Evolutionary conservation across 163 green algal genomes (phyloP).

Genomic region (Chlorella variabilis): DNA sequence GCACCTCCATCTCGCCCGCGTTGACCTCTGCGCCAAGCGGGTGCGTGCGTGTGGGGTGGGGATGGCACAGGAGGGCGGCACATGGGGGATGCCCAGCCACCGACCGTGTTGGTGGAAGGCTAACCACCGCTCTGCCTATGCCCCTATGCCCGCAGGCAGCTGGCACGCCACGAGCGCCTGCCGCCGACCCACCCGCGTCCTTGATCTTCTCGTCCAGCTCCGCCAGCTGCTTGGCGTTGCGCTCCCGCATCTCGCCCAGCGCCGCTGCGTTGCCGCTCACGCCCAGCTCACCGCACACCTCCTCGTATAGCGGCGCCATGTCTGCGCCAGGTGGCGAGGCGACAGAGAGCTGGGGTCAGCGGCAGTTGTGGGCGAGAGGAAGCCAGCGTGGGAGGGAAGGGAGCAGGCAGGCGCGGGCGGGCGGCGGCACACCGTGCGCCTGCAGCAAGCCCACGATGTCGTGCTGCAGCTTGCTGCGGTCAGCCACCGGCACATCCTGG

Average conservation of each 20-base stretch:
- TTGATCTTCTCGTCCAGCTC: slow-evolving; percentile 86
- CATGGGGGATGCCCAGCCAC: too few relatives aligned
- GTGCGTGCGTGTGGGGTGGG: too few relatives aligned
- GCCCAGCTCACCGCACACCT: slow-evolving; percentile 75
- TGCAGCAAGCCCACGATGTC: slow-evolving; percentile 81
- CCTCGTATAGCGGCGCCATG: slow-evolving; percentile 75
- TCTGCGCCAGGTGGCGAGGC: slow-evolving; percentile 55
- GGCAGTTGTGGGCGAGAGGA: too few relatives aligned
- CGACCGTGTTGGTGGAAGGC: too few relatives aligned
- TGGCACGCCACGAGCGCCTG: not conserved
- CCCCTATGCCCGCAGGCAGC: not conserved
- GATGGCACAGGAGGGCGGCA: not conserved
- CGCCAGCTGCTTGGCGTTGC: slow-evolving; percentile 66
- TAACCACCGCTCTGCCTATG: not conserved
- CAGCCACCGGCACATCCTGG: slow-evolving; percentile 58
- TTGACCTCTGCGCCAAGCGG: slow-evolving; percentile 94
- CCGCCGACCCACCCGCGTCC: slow-evolving; percentile 81
- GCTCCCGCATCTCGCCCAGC: slow-evolving; percentile 66
- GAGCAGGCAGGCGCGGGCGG: too few relatives aligned
- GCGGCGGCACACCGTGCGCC: slow-evolving; percentile 58
- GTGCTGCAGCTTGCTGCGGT: slow-evolving; percentile 69
- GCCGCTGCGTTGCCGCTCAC: slow-evolving; percentile 64
- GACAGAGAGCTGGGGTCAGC: not conserved
- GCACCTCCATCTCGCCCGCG: slow-evolving; percentile 81
- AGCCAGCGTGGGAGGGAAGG: too few relatives aligned